These are phyloP conservation scores for Backusella macrospora DNA, from an alignment of 192 early-diverging fungal genomes.

Conservation along the genomic window DNA sequence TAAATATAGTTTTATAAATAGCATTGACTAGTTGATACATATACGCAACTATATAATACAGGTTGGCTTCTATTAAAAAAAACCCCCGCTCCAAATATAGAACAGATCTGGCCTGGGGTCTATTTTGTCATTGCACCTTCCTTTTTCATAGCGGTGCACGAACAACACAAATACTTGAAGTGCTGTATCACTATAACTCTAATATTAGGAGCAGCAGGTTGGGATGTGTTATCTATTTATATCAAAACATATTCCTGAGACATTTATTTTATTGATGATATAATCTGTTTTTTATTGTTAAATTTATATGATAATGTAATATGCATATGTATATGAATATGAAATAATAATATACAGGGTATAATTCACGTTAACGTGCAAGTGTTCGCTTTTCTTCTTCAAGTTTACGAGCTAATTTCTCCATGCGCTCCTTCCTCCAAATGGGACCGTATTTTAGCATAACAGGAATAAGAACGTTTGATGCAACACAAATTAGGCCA, in stretches of 20 bases:
- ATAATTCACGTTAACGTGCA: not conserved
- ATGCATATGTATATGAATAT: too few relatives aligned
- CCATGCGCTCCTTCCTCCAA: conserved; percentile 25
- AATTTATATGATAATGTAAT: not conserved
- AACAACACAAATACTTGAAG: conserved; percentile 14
- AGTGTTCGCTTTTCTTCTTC: conserved; percentile 1
- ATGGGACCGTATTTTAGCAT: conserved; percentile 26
- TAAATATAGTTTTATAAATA: too few relatives aligned
- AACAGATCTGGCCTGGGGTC: not conserved
- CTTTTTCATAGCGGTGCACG: conserved; percentile 4
- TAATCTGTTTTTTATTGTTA: not conserved
- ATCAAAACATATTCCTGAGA: too few relatives aligned
- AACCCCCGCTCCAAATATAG: not conserved
- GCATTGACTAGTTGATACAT: too few relatives aligned
- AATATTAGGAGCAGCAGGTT: not conserved
- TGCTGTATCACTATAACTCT: not conserved
- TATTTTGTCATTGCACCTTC: conserved; percentile 13
- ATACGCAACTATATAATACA: not conserved
- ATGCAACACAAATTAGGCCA: conserved; percentile 20
- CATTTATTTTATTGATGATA: not conserved
- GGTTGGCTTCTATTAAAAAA: not conserved
- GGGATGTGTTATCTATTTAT: not conserved
- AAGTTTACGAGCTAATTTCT: not conserved
- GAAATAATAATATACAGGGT: not conserved
- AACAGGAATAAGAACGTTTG: conserved; percentile 23